phyloP scores from a whole-genome alignment of 139 green algal genomes.

The Tetratostichococcus sp. region DNA sequence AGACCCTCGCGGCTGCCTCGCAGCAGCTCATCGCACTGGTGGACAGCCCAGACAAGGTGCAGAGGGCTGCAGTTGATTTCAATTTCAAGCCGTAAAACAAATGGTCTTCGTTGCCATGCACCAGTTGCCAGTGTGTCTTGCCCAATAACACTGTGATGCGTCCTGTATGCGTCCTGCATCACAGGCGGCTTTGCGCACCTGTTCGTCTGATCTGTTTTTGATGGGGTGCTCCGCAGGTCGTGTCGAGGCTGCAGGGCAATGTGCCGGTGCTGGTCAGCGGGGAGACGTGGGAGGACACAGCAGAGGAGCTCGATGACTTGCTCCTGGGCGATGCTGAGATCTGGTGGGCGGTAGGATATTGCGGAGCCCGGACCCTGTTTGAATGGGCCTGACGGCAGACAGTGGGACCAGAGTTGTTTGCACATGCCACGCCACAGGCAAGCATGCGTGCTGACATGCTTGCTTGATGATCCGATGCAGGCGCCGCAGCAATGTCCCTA shows the following conservation, averaged over 20 bases:
- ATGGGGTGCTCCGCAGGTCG: too few relatives aligned
- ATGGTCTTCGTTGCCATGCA: neutral
- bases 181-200: too few relatives aligned
- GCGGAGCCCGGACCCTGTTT: too few relatives aligned
- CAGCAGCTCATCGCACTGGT: neutral
- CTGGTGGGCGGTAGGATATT: conserved; percentile 46
- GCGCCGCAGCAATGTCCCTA: conserved; percentile 8
- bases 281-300: conserved; percentile 67
- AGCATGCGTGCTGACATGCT: too few relatives aligned
- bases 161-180: too few relatives aligned
- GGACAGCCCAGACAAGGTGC: conserved; percentile 3
- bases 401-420: too few relatives aligned
- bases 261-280: conserved; percentile 66
- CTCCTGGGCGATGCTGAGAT: conserved; percentile 84
- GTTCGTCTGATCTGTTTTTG: too few relatives aligned
- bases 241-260: conserved; percentile 45
- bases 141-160: too few relatives aligned
- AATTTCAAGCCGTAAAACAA: neutral
- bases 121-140: too few relatives aligned
- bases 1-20: neutral
- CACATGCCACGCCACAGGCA: too few relatives aligned
- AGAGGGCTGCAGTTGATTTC: neutral
- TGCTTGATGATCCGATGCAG: too few relatives aligned
- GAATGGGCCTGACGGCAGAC: too few relatives aligned
- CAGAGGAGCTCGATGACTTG: conserved; percentile 76